Evolutionary conservation across 371 early-diverging fungal species (phyloP).

Genomic region (Syncephalis plumigaleata): DNA sequence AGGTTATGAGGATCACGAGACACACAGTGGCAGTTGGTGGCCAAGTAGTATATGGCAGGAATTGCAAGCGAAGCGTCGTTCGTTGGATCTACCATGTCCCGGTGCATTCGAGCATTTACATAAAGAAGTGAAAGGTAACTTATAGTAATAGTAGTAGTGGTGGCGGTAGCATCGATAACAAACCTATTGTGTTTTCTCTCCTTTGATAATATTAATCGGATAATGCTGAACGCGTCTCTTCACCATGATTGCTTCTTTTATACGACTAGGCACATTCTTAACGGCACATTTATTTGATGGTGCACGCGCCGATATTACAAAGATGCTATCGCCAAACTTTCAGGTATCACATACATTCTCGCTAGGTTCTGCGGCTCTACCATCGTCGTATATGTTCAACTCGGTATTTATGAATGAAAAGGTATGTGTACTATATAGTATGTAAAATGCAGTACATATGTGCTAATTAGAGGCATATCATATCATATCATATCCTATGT

Average conservation of each 20-base stretch:
- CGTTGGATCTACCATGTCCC: constrained; percentile 53
- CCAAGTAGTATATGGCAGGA: no score
- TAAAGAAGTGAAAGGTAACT: constrained; percentile 65
- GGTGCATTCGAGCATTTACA: constrained; percentile 76
- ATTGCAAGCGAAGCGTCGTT: no score
- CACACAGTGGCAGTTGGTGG: no score
- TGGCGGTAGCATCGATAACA: no score
- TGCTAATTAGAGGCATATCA: no score
- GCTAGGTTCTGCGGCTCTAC: constrained; percentile 66
- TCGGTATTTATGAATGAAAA: constrained; percentile 21
- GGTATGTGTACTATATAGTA: no score
- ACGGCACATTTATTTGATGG: constrained; percentile 84
- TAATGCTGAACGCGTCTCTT: no score
- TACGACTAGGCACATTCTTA: constrained; percentile 42
- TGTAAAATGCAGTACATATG: no score
- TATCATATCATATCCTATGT: no score
- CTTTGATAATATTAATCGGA: no score
- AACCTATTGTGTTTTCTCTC: no score
- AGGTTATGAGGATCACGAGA: no score
- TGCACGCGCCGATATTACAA: constrained; percentile 81
- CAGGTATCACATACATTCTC: constrained; percentile 85
- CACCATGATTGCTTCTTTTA: background rate
- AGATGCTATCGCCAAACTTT: constrained; percentile 79
- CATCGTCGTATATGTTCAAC: constrained; percentile 76
- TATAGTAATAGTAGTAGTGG: background rate